Base-by-base conservation (phyloP, 164 flowering plant genomes). In the Berberis vulgaris region DNA sequence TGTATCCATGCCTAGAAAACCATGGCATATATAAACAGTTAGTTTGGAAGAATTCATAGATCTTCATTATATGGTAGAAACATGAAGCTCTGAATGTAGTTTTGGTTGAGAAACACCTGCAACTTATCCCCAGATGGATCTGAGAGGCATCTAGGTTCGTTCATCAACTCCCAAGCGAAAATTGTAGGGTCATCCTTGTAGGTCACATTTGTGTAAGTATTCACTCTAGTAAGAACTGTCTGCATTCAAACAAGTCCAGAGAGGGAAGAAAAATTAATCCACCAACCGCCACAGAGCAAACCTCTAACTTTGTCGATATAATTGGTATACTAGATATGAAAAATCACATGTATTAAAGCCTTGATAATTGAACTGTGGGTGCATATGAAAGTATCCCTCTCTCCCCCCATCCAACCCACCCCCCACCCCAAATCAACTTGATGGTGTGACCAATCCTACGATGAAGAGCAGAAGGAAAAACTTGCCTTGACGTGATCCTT, bases 161-260 rank as follows among this genome's bases (percentile, higher is more conserved):
- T 87, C 83, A 89, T 89, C 71, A 89, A 68, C 66, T 89, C 96
- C 96, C 93, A 94, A 52, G 91, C 96, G 50, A 90, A 90, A 41
- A 94, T 87, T 3, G 98, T 87, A 0, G 98, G 91, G 70, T 91
- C 98, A 43, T 94, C 88, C 77, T 93, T 93, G 83, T 93, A 93
- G 39, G 96, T 84, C 49, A 83, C 71, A 72, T 87, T 88, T 11
- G 94, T 86, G 63, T 80, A 6, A 0, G 97, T 88, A 58, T 93
- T 93, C n/a, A 86, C 94, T 77, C 98, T 81, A 59, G 81, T 83
- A 41, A 93, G 83, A 65, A 93, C 83, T 1, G 83, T 79, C 94
- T 89, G 67, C 70, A 65, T 13, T 5, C 45, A 7, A 58, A 26
- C 47, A 26, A 59, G 38, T 3, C 12, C 2, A 59, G 47, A 59